Percentiles rank a stretch among this genome's conserved stretches.
These are phyloP conservation scores for Clavulina sp. DNA, from an alignment of 768 basidiomycete genomes.

Conservation along the genomic window DNA sequence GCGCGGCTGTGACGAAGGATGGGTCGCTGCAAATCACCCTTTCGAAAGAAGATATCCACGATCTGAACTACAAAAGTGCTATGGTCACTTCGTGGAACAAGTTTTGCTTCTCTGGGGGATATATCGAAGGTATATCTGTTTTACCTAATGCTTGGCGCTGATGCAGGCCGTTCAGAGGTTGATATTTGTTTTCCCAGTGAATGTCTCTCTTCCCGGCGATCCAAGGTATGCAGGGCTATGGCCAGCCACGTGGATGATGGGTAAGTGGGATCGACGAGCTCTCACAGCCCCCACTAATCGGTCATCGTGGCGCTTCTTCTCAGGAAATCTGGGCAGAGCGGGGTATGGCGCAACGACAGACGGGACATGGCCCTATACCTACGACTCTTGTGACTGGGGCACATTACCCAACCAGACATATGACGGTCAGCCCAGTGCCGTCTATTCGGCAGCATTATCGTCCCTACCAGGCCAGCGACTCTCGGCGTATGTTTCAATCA, in stretches of 20 bases:
- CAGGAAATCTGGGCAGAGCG: conserved; percentile 65
- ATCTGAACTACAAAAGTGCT: conserved; percentile 21
- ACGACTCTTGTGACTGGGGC: conserved; percentile 76
- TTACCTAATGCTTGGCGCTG: background rate
- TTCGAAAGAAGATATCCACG: conserved; percentile 44
- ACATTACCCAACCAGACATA: conserved; percentile 60
- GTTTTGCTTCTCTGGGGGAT: conserved; percentile 23
- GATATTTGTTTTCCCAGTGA: no score
- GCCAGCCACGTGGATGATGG: conserved; percentile 29
- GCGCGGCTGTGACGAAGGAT: conserved; percentile 48
- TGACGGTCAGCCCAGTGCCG: conserved; percentile 44
- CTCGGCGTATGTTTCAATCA: no score
- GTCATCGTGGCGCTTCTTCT: conserved; percentile 31
- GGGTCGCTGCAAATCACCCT: conserved; percentile 67
- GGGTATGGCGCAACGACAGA: conserved; percentile 79
- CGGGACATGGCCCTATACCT: conserved; percentile 63
- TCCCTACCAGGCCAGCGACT: conserved; percentile 79
- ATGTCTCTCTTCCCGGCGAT: conserved; percentile 4
- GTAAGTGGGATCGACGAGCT: background rate
- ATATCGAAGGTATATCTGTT: background rate
- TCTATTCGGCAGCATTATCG: conserved; percentile 39
- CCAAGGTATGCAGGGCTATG: conserved; percentile 35
- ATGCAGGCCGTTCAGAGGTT: conserved; percentile 25
- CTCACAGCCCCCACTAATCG: background rate
- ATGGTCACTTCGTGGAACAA: conserved; percentile 69